These are phyloP conservation scores for Lipomyces japonicus DNA, from an alignment of 805 yeast genomes.

Conservation along the genomic window DNA sequence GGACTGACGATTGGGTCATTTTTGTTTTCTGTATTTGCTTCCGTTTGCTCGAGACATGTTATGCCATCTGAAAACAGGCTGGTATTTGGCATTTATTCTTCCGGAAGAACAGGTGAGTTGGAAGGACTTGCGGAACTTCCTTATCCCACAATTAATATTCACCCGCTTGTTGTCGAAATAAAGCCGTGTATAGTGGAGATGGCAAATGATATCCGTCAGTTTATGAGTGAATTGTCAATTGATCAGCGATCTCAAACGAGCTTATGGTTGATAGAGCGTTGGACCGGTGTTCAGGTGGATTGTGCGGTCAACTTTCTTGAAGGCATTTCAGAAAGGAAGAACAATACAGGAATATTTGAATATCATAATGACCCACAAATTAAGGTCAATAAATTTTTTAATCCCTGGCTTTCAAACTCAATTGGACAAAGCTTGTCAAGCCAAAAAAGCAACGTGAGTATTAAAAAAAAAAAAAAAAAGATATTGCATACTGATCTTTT, in stretches of 20 bases:
- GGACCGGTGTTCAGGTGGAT: constrained; percentile 23
- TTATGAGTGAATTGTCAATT: constrained; percentile 11
- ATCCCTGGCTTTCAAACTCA: background rate
- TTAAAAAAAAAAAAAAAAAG: background rate
- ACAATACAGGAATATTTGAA: background rate
- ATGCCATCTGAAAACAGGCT: background rate
- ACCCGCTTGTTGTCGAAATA: constrained; percentile 21
- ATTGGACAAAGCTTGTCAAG: background rate
- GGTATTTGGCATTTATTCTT: constrained; percentile 27
- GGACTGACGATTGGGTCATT: constrained; percentile 7
- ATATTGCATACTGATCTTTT: background rate
- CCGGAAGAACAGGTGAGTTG: constrained; percentile 26
- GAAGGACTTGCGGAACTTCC: constrained; percentile 6
- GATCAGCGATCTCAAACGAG: constrained; percentile 14
- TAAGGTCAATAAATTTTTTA: background rate
- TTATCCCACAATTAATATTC: constrained; percentile 28
- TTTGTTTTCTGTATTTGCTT: constrained; percentile 20
- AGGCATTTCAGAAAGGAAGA: constrained; percentile 4
- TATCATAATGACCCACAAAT: background rate
- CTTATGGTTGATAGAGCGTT: constrained; percentile 15
- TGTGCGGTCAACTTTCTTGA: constrained; percentile 24
- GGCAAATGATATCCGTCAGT: constrained; percentile 15
- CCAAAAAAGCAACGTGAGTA: background rate
- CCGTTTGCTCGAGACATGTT: background rate
- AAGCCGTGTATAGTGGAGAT: background rate